Evolutionary conservation across 129 eudicot genomes (phyloP).

Genomic region (Deinandra increscens): DNA sequence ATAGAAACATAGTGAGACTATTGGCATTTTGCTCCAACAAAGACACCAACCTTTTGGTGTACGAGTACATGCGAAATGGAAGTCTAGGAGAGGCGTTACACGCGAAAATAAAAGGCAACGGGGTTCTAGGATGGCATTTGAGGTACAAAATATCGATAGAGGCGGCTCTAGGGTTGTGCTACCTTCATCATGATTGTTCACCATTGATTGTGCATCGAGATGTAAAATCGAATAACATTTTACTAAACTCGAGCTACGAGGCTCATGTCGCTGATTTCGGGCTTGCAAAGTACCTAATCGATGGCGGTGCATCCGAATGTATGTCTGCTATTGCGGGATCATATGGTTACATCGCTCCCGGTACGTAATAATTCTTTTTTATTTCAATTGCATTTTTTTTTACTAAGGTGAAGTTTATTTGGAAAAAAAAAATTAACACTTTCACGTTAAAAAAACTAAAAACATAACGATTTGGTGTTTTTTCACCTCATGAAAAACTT

Average conservation of each 20-base stretch:
- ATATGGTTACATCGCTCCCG: conserved; percentile 98
- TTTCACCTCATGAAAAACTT: too few relatives aligned
- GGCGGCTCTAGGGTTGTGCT: conserved; percentile 79
- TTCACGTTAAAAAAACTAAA: too few relatives aligned
- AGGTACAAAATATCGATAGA: conserved; percentile 83
- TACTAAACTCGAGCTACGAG: conserved; percentile 65
- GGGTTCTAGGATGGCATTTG: conserved; percentile 65
- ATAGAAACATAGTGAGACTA: conserved; percentile 77
- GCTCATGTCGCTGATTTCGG: conserved; percentile 99
- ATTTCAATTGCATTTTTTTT: too few relatives aligned
- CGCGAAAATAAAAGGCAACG: conserved; percentile 61
- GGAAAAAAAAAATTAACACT: too few relatives aligned
- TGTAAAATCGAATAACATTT: conserved; percentile 82
- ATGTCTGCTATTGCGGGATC: conserved; percentile 98
- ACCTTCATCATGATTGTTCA: conserved; percentile 93
- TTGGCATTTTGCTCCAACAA: conserved; percentile 84
- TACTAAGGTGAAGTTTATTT: too few relatives aligned
- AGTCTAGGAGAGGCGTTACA: conserved; percentile 90
- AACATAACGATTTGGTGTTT: too few relatives aligned
- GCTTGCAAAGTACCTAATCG: conserved; percentile 77
- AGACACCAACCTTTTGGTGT: conserved; percentile 75
- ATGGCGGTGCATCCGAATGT: conserved; percentile 77
- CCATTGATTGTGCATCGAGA: conserved; percentile 89
- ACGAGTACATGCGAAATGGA: conserved; percentile 96
- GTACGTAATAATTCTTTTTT: conserved; percentile 39